Evolutionary conservation across 2,329 filamentous ascomycete species (phyloP), one percentile per base, ranked within the genome.

Genomic region (Fusarium hostae): DNA sequence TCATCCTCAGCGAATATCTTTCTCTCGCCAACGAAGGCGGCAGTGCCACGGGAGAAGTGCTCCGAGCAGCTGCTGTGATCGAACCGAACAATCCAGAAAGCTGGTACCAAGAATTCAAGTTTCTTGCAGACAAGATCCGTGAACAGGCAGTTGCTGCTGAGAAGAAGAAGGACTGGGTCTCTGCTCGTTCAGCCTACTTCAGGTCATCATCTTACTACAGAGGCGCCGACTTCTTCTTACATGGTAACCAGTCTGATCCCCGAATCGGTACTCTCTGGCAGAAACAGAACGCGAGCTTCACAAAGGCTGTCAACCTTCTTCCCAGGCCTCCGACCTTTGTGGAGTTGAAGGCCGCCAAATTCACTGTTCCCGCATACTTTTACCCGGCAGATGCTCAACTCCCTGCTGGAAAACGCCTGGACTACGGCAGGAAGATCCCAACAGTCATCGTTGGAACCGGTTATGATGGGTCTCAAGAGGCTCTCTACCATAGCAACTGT

Each of bases 381-480:
- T 83, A 77, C 66, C 56, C 45, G 13, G 45, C 35, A 3, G 16
- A 52, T 32, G n/a, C 35, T n/a, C 34, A 24, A 34, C 18, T 52
- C 7, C 45, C 56, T 6, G n/a, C 28, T n/a, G 34, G n/a, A 4
- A 59, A 52, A 40, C 65, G 44, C 65, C 40, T 6, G 68, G 40
- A 40, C 63, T 39, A 57, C 51, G 13, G 67, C 64, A 50, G 34
- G 71, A 70, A 45, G 71, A 72, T 59, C 9, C 83, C 83, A 0
- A 85, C 82, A 0, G 18, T 86, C 9, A 72, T 85, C 12, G 72
- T 85, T 11, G 79, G 82, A 30, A 83, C 80, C 35, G 82, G 84
- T 5, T 84, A 80, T 43, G 84, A 86, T 59, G 82, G 78, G 9
- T 67, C 79, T 4, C 82, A 84, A 64, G 84, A 85, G 56, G 84